A percentile compares a stretch with the other conserved stretches of the same genome.
Conservation (phyloP, 345 rosid species). For the Pistacia integerrima region DNA sequence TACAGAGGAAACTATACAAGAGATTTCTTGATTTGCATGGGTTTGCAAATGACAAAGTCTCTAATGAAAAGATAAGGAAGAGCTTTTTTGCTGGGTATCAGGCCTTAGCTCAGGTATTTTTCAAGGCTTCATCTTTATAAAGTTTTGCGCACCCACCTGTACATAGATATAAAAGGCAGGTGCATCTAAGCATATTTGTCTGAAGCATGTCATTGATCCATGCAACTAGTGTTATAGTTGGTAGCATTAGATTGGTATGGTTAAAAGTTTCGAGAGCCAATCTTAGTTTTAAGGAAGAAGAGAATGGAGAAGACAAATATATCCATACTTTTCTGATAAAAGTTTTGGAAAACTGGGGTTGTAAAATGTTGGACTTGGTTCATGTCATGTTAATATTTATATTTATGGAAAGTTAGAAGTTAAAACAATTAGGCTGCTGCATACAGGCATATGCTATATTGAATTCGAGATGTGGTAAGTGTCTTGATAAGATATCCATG, state of each 20-base stretch:
- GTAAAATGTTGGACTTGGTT: not conserved
- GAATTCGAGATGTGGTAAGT: not conserved
- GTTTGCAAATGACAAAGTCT: slow-evolving; percentile 55
- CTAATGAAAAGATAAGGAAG: slow-evolving; percentile 72
- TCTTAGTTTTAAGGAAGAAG: not conserved
- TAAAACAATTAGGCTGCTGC: not conserved
- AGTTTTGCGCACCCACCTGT: too few species aligned
- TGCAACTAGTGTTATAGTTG: not conserved
- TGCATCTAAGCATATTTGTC: not conserved
- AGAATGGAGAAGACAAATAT: not conserved
- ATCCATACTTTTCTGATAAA: not conserved
- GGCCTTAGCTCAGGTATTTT: slow-evolving; percentile 94
- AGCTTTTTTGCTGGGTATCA: slow-evolving; percentile 99
- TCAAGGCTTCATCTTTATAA: not conserved
- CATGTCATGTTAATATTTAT: not conserved
- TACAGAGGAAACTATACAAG: slow-evolving; percentile 91
- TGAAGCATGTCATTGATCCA: not conserved
- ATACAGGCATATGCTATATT: not conserved
- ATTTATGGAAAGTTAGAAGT: not conserved
- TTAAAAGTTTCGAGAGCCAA: not conserved
- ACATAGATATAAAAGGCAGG: too few species aligned
- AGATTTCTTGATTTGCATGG: slow-evolving; percentile 93
- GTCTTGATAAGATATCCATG: not conserved
- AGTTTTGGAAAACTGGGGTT: not conserved
- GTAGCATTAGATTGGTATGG: not conserved